Percentiles rank a stretch among this genome's conserved stretches.
phyloP scores from a whole-genome alignment of 768 basidiomycete genomes.

The Podaxis carcinomalis region DNA sequence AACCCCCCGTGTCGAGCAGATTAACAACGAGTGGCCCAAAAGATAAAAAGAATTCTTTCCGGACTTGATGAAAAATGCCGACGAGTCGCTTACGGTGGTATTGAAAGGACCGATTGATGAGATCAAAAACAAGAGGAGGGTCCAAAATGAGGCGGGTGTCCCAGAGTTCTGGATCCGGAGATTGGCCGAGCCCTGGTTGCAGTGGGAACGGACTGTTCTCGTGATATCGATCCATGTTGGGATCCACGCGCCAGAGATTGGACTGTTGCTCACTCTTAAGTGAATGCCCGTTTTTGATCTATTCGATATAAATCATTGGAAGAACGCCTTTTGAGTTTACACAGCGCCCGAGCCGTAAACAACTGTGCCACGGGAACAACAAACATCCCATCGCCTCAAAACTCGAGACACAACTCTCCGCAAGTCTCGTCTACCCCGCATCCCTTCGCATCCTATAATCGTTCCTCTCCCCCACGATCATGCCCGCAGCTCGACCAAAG shows the following conservation, averaged over 20 bases:
- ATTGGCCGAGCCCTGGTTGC: conserved; percentile 33
- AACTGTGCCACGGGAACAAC: conserved; percentile 37
- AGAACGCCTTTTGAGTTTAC: conserved; percentile 28
- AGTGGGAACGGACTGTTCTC: conserved; percentile 32
- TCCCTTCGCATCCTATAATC: conserved; percentile 25
- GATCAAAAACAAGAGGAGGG: conserved; percentile 28
- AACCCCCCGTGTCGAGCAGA: conserved; percentile 1
- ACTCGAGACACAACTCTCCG: conserved; percentile 22
- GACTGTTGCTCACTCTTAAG: conserved; percentile 10
- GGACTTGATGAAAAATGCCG: conserved; percentile 31
- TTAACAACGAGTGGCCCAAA: not conserved
- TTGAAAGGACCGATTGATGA: conserved; percentile 26
- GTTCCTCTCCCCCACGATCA: conserved; percentile 31
- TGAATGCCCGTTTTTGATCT: conserved; percentile 9
- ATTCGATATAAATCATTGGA: conserved; percentile 34
- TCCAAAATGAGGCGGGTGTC: conserved; percentile 19
- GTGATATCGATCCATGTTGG: conserved; percentile 32
- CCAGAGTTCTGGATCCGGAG: conserved; percentile 39
- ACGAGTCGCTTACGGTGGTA: conserved; percentile 21
- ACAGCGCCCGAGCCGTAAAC: conserved; percentile 36
- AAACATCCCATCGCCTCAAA: conserved; percentile 36
- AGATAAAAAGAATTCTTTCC: conserved; percentile 17
- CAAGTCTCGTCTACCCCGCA: conserved; percentile 16
- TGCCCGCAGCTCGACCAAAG: conserved; percentile 67
- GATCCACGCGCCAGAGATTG: conserved; percentile 11